A percentile compares a stretch with the other conserved stretches of the same genome.
Conservation (phyloP, 1,284 basidiomycete species). For the Ceratobasidium sp. region DNA sequence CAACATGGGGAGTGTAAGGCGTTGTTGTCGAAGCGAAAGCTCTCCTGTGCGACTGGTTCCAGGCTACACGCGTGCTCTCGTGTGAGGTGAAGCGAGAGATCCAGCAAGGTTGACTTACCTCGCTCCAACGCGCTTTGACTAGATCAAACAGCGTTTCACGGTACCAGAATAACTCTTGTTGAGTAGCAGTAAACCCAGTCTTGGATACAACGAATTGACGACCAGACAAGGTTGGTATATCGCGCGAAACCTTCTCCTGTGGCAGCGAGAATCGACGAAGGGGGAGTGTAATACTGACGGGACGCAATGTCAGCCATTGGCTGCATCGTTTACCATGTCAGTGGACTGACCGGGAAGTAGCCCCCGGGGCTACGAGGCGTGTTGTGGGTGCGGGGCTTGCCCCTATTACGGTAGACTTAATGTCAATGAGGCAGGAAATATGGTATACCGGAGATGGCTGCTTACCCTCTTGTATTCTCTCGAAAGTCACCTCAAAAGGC, state of each 20-base stretch:
- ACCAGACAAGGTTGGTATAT: slow-evolving; percentile 85
- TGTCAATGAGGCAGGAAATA: not conserved
- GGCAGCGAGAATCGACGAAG: slow-evolving; percentile 74
- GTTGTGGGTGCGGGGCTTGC: slow-evolving; percentile 63
- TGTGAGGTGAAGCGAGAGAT: not conserved
- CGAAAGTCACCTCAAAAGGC: slow-evolving; percentile 87
- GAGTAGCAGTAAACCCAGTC: slow-evolving; percentile 67
- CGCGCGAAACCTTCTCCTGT: slow-evolving; percentile 65
- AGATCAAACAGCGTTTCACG: slow-evolving; percentile 82
- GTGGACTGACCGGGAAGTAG: slow-evolving; percentile 74
- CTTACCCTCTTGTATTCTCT: slow-evolving; percentile 70
- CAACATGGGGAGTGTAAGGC: slow-evolving; percentile 79
- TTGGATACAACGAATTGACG: slow-evolving; percentile 93
- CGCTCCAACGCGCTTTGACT: slow-evolving; percentile 80
- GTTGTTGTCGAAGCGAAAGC: slow-evolving; percentile 78
- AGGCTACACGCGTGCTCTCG: slow-evolving; percentile 61
- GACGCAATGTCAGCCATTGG: slow-evolving; percentile 8
- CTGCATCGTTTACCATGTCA: slow-evolving; percentile 6
- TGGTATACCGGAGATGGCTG: no score
- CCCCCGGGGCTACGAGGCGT: slow-evolving; percentile 81
- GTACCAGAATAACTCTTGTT: slow-evolving; percentile 92
- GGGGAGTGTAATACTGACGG: slow-evolving; percentile 78
- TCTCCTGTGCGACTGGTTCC: slow-evolving; percentile 78
- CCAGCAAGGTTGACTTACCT: slow-evolving; percentile 63
- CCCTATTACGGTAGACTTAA: slow-evolving; percentile 32